Evolutionary conservation across 805 yeast species (phyloP).

Genomic region (Hanseniaspora pseudoguilliermondii): DNA sequence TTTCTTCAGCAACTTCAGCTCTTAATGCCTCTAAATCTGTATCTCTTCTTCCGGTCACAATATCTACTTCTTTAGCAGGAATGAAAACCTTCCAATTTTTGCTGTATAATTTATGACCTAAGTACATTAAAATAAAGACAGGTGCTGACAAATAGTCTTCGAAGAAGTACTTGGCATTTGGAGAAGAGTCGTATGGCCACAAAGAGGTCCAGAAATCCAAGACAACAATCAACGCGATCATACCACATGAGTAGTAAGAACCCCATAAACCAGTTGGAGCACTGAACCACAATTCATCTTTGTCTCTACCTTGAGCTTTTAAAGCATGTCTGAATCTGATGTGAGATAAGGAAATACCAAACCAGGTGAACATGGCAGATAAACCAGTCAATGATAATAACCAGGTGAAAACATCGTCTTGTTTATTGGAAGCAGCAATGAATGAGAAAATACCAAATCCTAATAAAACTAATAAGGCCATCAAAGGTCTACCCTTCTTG

Average conservation of each 20-base stretch:
- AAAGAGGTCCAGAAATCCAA: slow-evolving; percentile 78
- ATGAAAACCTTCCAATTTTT: slow-evolving; percentile 33
- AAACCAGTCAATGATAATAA: slow-evolving; percentile 49
- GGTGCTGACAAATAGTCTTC: slow-evolving; percentile 55
- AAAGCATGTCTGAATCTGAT: slow-evolving; percentile 55
- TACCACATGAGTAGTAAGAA: slow-evolving; percentile 45
- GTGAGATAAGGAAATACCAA: slow-evolving; percentile 45
- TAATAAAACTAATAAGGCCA: slow-evolving; percentile 39
- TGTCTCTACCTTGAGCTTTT: slow-evolving; percentile 48
- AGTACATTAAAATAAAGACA: slow-evolving; percentile 44
- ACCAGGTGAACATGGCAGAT: slow-evolving; percentile 53
- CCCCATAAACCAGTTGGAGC: slow-evolving; percentile 62
- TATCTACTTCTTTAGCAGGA: slow-evolving; percentile 41
- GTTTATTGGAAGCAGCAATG: slow-evolving; percentile 40
- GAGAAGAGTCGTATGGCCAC: slow-evolving; percentile 42
- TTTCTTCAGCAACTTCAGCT: slow-evolving; percentile 43
- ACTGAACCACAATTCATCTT: slow-evolving; percentile 53
- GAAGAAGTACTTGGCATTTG: slow-evolving; percentile 45
- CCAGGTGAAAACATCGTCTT: slow-evolving; percentile 52
- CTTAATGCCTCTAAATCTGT: slow-evolving; percentile 40
- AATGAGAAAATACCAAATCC: slow-evolving; percentile 47
- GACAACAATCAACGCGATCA: slow-evolving; percentile 48
- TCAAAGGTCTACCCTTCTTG: slow-evolving; percentile 54
- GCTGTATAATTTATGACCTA: slow-evolving; percentile 46
- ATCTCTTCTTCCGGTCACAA: slow-evolving; percentile 51